Conservation (phyloP, 495 filamentous ascomycete genomes). For the Chlorociboria aeruginascens region DNA sequence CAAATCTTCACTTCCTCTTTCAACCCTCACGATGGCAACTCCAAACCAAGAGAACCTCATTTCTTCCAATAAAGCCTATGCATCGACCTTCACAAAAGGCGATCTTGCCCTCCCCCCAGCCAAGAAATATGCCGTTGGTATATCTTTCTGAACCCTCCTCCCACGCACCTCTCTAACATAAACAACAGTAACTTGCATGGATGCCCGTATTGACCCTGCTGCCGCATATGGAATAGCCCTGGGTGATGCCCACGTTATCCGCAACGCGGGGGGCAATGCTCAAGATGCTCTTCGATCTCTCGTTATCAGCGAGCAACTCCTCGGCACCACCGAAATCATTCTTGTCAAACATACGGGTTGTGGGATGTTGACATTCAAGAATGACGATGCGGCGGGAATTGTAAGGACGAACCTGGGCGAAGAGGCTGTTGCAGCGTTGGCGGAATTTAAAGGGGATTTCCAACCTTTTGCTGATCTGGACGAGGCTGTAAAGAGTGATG, state of each 20-base stretch:
- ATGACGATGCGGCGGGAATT: slow-evolving; percentile 44
- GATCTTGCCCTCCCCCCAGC: slow-evolving; percentile 59
- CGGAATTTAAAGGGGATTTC: slow-evolving; percentile 39
- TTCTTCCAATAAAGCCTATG: slow-evolving; percentile 48
- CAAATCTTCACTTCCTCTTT: too few species aligned
- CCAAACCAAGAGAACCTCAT: slow-evolving; percentile 42
- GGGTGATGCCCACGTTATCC: slow-evolving; percentile 72
- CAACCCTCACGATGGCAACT: slow-evolving; percentile 10
- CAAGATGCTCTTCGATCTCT: slow-evolving; percentile 61
- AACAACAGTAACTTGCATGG: slow-evolving; percentile 65
- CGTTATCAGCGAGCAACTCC: slow-evolving; percentile 69
- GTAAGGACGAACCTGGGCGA: slow-evolving; percentile 46
- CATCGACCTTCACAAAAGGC: slow-evolving; percentile 48
- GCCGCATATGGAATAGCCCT: slow-evolving; percentile 42
- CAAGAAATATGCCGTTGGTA: slow-evolving; percentile 52
- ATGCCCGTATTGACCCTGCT: slow-evolving; percentile 65
- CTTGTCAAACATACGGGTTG: slow-evolving; percentile 73
- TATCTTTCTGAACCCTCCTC: neutral
- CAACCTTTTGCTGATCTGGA: slow-evolving; percentile 53
- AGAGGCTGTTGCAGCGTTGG: slow-evolving; percentile 28
- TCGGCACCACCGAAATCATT: slow-evolving; percentile 67
- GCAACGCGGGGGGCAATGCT: slow-evolving; percentile 61
- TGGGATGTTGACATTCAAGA: slow-evolving; percentile 72
- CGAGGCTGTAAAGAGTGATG: slow-evolving; percentile 52
- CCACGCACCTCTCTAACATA: neutral